Conservation (phyloP, 306 rosid genomes). For the Casuarina equisetifolia region DNA sequence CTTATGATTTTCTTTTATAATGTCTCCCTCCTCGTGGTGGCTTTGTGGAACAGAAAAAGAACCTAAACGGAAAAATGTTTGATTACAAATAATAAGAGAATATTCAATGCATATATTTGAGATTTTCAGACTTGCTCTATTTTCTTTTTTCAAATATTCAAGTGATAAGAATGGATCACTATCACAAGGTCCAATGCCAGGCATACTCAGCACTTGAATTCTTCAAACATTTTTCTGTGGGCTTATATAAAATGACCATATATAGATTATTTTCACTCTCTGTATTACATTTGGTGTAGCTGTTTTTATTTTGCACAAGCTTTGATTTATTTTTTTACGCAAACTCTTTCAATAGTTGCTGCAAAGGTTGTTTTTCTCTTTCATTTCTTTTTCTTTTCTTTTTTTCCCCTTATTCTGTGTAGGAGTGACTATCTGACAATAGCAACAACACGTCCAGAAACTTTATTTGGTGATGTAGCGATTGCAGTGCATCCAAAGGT, state of each 20-base stretch:
- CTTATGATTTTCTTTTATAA: too few relatives aligned
- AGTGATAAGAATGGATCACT: too few relatives aligned
- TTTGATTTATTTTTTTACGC: constrained; percentile 16
- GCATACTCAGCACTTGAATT: background rate
- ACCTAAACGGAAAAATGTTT: too few relatives aligned
- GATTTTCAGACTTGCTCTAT: too few relatives aligned
- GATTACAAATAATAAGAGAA: too few relatives aligned
- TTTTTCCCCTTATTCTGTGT: constrained; percentile 9
- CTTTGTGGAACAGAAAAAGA: too few relatives aligned
- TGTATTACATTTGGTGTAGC: constrained; percentile 8
- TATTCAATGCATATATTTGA: too few relatives aligned
- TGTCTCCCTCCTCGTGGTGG: too few relatives aligned
- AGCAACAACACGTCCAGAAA: constrained; percentile 97
- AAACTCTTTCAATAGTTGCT: constrained; percentile 9
- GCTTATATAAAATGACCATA: background rate
- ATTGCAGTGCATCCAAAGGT: constrained; percentile 91
- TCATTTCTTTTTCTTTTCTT: constrained; percentile 10
- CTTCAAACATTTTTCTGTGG: background rate
- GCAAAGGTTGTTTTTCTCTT: constrained; percentile 15
- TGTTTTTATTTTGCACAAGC: constrained; percentile 9
- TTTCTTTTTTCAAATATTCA: too few relatives aligned
- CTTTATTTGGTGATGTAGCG: constrained; percentile 97
- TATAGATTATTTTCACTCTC: constrained; percentile 11
- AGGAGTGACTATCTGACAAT: constrained; percentile 84
- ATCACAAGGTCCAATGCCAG: background rate